Evolutionary conservation across 768 basidiomycete genomes (phyloP), one percentile per base, ranked within the genome.

Genomic region (Phanerochaete sordida): DNA sequence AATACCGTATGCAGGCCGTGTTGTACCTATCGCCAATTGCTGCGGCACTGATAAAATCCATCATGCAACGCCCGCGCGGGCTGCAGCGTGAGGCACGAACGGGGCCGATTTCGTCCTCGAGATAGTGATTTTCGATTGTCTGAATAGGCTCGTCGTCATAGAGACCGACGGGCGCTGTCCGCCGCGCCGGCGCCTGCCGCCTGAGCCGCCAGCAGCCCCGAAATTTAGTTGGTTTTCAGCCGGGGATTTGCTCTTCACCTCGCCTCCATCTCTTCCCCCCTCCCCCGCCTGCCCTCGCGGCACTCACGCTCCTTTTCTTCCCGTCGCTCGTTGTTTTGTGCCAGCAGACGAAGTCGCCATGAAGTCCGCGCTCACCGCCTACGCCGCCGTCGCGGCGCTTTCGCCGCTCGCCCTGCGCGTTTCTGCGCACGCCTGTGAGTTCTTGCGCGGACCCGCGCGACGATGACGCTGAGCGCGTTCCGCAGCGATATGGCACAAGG

Each of bases 401-500:
- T 24, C 53, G 37, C 53, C 53, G 5, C 53, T 54, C 23, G 53
- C 26, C 35, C 39, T 4, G 19, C 7, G 39, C 8, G 39, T 43
- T 16, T 31, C 23, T 27, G 53, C 23, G 12, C 53, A 54, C 43
- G 53, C 53, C 35, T 54, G 53, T 54, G 23, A 54, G 53, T n/a
- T n/a, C 53, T n/a, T 26, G 47, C 9, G 24, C 24, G 6, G 13
- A 11, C 7, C 4, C 11, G 19, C 8, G 4, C 8, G 39, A 12
- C 8, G 8, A 19, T 19, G 19, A 9, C 19, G 50, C 50, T 51
- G 50, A 51, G 24, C 24, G 31, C 16, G 7, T 16, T 39, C 52
- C n/a, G 30, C 45, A 82, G 84, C 81, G n/a, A 63, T 83, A 16
- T 86, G 72, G 71, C 78, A 82, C 59, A 78, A 83, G 2, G 78